Evolutionary conservation across 2,329 filamentous ascomycete genomes (phyloP).

Genomic region (Paracoccidioides lutzii): DNA sequence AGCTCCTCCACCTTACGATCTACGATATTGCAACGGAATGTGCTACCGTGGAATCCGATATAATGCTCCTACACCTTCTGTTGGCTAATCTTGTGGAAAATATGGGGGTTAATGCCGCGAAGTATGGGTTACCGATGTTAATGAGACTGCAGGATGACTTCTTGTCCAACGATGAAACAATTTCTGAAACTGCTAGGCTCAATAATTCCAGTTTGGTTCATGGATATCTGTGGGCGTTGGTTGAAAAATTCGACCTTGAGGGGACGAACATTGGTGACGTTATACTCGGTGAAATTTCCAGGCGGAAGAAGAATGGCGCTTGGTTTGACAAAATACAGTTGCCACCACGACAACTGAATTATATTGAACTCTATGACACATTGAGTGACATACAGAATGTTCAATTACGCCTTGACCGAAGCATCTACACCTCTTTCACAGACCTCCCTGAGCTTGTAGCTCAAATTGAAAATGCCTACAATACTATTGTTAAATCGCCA

Average conservation of each 20-base stretch:
- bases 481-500: slow-evolving; percentile 41
- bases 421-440: slow-evolving; percentile 58
- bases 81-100: slow-evolving; percentile 60
- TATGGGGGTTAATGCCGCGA: slow-evolving; percentile 69
- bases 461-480: slow-evolving; percentile 59
- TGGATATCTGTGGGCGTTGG: slow-evolving; percentile 74
- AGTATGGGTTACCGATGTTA: slow-evolving; percentile 75
- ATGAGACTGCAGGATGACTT: slow-evolving; percentile 80
- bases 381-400: slow-evolving; percentile 19
- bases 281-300: slow-evolving; percentile 62
- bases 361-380: slow-evolving; percentile 43
- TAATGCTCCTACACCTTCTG: slow-evolving; percentile 64
- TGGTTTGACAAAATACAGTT: slow-evolving; percentile 67
- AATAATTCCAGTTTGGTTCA: slow-evolving; percentile 74
- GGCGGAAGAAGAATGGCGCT: slow-evolving; percentile 58
- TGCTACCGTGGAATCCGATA: slow-evolving; percentile 58
- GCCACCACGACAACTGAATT: slow-evolving; percentile 48
- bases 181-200: slow-evolving; percentile 53
- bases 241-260: slow-evolving; percentile 65
- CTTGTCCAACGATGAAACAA: slow-evolving; percentile 17
- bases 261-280: slow-evolving; percentile 54
- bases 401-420: slow-evolving; percentile 29
- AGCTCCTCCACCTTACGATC: slow-evolving; percentile 71
- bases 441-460: slow-evolving; percentile 59
- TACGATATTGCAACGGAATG: slow-evolving; percentile 75